A percentile compares a stretch with the other conserved stretches of the same genome.
Evolutionary conservation across 441 rosid genomes (phyloP).

Genomic region (Daphne laureola): DNA sequence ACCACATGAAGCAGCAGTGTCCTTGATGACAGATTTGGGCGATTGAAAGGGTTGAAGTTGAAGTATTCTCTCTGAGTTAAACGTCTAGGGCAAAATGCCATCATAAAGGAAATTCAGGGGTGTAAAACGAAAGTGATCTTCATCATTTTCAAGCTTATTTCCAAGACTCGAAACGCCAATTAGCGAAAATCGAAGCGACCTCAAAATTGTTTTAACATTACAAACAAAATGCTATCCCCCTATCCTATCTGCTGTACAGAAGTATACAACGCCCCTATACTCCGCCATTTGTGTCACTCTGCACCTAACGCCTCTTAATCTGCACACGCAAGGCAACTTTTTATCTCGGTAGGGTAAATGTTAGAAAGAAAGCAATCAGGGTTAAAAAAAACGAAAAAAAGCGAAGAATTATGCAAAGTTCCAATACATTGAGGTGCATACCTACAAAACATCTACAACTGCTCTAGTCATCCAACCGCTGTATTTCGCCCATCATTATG

Average conservation of each 20-base stretch:
- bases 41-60: no score
- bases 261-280: not conserved
- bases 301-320: no score
- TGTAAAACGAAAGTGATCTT: no score
- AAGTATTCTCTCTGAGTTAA: no score
- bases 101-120: not conserved
- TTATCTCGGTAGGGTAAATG: not conserved
- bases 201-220: not conserved
- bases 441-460: not conserved
- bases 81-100: no score
- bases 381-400: no score
- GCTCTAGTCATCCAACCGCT: slow-evolving; percentile 26
- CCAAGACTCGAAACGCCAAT: not conserved
- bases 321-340: no score
- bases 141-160: no score
- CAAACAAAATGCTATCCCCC: not conserved
- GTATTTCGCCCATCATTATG: slow-evolving; percentile 51
- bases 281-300: slow-evolving; percentile 1
- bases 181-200: not conserved
- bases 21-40: no score
- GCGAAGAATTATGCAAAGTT: not conserved
- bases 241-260: slow-evolving; percentile 18
- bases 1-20: no score
- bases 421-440: slow-evolving; percentile 20
- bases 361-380: not conserved